phyloP scores from a whole-genome alignment of 2,329 filamentous ascomycete genomes.

The Hansfordia pulvinata region DNA sequence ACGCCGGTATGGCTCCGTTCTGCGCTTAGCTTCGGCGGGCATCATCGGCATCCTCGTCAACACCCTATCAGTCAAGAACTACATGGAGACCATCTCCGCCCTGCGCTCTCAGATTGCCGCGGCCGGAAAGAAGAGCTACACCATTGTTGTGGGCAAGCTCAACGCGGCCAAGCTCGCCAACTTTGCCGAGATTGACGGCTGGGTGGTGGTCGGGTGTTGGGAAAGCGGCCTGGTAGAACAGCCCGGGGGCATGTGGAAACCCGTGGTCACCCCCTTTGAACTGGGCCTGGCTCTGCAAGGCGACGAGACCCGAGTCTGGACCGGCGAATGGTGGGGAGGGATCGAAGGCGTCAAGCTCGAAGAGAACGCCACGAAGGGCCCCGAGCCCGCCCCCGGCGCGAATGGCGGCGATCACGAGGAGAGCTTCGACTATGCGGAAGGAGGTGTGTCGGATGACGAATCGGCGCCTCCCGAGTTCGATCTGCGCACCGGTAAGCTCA shows the following conservation, averaged over 20 bases:
- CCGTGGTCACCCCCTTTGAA: slow-evolving; percentile 92
- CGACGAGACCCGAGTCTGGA: slow-evolving; percentile 72
- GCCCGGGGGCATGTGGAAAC: slow-evolving; percentile 75
- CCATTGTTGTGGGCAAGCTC: slow-evolving; percentile 90
- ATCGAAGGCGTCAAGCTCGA: slow-evolving; percentile 55
- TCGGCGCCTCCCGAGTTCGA: slow-evolving; percentile 85
- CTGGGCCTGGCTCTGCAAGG: slow-evolving; percentile 62
- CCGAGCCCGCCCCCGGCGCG: slow-evolving; percentile 10
- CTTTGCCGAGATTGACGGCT: slow-evolving; percentile 87
- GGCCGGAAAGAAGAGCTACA: slow-evolving; percentile 89
- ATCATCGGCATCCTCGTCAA: slow-evolving; percentile 94
- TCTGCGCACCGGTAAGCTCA: slow-evolving; percentile 71
- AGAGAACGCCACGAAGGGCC: slow-evolving; percentile 10
- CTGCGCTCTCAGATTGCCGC: slow-evolving; percentile 59
- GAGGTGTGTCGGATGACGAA: slow-evolving; percentile 46
- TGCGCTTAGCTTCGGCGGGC: slow-evolving; percentile 64
- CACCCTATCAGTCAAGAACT: slow-evolving; percentile 84
- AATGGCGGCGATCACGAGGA: slow-evolving; percentile 8
- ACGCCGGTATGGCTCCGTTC: slow-evolving; percentile 77
- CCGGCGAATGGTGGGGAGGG: slow-evolving; percentile 76
- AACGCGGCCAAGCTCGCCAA: slow-evolving; percentile 95
- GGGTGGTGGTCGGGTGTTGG: slow-evolving; percentile 98
- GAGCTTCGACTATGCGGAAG: slow-evolving; percentile 18
- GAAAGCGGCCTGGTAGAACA: slow-evolving; percentile 88
- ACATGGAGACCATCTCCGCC: slow-evolving; percentile 65